These are phyloP conservation scores for Beauveria caledonica DNA, from an alignment of 2,329 filamentous ascomycete genomes.

Conservation along the genomic window DNA sequence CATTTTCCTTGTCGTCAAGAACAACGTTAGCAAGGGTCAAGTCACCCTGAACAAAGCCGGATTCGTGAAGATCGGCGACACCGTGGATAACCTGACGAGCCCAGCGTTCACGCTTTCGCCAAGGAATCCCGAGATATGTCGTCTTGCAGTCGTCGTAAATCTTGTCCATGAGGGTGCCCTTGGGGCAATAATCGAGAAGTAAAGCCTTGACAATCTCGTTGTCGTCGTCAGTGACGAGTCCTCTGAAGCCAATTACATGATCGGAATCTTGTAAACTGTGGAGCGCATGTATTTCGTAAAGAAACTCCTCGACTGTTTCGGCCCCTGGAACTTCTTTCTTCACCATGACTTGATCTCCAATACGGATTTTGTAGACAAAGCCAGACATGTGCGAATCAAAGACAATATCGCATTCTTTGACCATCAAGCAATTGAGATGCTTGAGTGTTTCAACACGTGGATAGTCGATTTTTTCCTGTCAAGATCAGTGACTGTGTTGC, in stretches of 20 bases:
- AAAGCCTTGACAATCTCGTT: conserved; percentile 78
- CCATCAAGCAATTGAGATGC: conserved; percentile 59
- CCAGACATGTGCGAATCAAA: conserved; percentile 94
- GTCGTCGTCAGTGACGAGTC: conserved; percentile 82
- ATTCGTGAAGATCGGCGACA: conserved; percentile 86
- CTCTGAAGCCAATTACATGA: conserved; percentile 79
- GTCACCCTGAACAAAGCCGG: conserved; percentile 93
- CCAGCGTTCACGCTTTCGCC: conserved; percentile 75
- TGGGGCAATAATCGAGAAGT: conserved; percentile 78
- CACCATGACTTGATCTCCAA: conserved; percentile 63
- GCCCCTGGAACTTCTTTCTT: conserved; percentile 98
- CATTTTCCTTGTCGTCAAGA: conserved; percentile 73
- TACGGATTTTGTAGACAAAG: conserved; percentile 88
- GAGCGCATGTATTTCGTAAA: conserved; percentile 97
- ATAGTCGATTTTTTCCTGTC: conserved; percentile 76
- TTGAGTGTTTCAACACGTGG: conserved; percentile 65
- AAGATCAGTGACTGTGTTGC: conserved; percentile 14
- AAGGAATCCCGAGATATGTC: conserved; percentile 48
- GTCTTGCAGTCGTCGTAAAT: conserved; percentile 69
- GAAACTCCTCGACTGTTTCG: conserved; percentile 89
- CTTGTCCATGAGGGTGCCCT: conserved; percentile 82
- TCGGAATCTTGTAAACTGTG: conserved; percentile 62
- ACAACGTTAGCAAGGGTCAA: conserved; percentile 98
- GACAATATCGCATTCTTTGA: conserved; percentile 64
- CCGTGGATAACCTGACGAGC: conserved; percentile 85